A percentile compares a stretch with the other conserved stretches of the same genome.
phyloP scores from a whole-genome alignment of 2,329 filamentous ascomycete genomes.

The Neopestalotiopsis rosae region DNA sequence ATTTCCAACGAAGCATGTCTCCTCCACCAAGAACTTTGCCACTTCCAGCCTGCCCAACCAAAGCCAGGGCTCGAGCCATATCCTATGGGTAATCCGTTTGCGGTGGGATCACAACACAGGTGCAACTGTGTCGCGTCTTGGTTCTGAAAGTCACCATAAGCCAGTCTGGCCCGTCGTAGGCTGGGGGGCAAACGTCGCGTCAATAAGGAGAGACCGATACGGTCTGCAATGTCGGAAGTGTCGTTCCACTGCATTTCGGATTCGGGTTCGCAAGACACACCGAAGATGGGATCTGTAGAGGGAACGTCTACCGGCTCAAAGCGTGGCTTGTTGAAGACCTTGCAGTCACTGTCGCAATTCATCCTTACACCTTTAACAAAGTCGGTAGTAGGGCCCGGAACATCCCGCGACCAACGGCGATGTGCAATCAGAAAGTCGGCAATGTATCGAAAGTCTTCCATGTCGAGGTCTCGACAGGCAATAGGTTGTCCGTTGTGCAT shows the following conservation, averaged over 20 bases:
- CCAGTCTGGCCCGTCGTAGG: too few species aligned
- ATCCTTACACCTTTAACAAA: conserved; percentile 24
- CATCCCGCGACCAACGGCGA: neutral
- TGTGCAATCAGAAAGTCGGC: conserved; percentile 22
- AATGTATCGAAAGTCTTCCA: conserved; percentile 29
- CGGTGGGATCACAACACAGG: too few species aligned
- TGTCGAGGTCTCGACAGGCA: conserved; percentile 23
- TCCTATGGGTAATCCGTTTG: too few species aligned
- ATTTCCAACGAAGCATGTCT: neutral
- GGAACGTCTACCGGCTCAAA: conserved; percentile 24
- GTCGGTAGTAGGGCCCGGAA: neutral
- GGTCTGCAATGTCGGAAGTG: conserved; percentile 23
- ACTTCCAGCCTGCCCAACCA: too few species aligned
- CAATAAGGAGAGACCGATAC: conserved; percentile 23
- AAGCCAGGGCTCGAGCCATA: too few species aligned
- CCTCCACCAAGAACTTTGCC: neutral
- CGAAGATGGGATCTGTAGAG: conserved; percentile 17
- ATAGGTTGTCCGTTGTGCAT: neutral
- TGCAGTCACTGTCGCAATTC: conserved; percentile 25
- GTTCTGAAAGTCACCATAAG: too few species aligned
- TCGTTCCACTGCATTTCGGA: neutral
- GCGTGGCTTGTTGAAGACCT: conserved; percentile 21
- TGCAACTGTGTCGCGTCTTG: too few species aligned
- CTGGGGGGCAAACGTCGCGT: conserved; percentile 5
- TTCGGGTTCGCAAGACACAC: too few species aligned